A percentile compares a stretch with the other conserved stretches of the same genome.
phyloP scores from a whole-genome alignment of 768 basidiomycete genomes.

The Strobilomyces dryophilus region DNA sequence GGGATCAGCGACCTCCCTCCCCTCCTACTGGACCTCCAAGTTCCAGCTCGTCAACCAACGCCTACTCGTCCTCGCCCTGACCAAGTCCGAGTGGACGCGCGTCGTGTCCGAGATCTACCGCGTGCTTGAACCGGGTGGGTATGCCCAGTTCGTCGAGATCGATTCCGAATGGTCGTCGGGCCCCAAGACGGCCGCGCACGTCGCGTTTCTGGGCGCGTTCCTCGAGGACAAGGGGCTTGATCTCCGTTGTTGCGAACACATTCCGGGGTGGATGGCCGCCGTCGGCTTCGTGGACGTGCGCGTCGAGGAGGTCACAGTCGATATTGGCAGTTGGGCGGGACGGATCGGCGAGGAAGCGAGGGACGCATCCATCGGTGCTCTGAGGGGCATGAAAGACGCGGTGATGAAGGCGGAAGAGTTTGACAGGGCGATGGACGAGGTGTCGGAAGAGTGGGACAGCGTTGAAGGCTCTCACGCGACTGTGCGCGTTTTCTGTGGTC shows the following conservation, averaged over 20 bases:
- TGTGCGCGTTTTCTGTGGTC: too few relatives aligned
- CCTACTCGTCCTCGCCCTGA: slow-evolving; percentile 28
- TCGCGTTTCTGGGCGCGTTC: slow-evolving; percentile 7
- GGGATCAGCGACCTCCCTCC: slow-evolving; percentile 13
- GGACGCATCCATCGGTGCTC: background rate
- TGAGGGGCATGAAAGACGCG: background rate
- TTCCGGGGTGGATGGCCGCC: slow-evolving; percentile 2
- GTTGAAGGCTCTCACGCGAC: too few relatives aligned
- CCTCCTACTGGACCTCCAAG: slow-evolving; percentile 25
- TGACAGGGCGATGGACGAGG: too few relatives aligned
- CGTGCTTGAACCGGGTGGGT: slow-evolving; percentile 29
- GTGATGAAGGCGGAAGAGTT: background rate
- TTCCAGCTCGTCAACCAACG: slow-evolving; percentile 32
- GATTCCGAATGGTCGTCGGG: slow-evolving; percentile 15
- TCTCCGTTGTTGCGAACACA: slow-evolving; percentile 10
- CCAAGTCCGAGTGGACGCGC: slow-evolving; percentile 20
- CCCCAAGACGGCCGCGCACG: slow-evolving; percentile 4
- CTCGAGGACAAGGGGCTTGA: slow-evolving; percentile 10
- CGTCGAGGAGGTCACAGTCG: background rate
- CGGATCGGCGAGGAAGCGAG: background rate
- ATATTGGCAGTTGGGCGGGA: background rate
- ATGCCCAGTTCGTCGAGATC: slow-evolving; percentile 27
- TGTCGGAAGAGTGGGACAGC: too few relatives aligned
- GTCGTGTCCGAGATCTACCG: slow-evolving; percentile 26
- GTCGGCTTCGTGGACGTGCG: background rate